Conservation (phyloP, 2,329 filamentous ascomycete genomes). For the Pseudogymnoascus sp. region DNA sequence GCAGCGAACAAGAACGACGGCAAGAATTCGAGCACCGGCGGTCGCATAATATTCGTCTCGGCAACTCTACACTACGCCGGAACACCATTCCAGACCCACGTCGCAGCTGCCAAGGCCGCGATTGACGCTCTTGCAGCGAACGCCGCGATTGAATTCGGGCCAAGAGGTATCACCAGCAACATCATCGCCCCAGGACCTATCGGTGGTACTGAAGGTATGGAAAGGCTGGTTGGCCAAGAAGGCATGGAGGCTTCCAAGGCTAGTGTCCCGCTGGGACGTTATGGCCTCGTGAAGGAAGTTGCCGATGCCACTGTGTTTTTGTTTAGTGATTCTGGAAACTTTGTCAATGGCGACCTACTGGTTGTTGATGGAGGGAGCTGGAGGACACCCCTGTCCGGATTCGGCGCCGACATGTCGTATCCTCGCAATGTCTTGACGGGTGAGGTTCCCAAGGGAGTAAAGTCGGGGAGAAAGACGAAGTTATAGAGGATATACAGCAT, state of each 20-base stretch:
- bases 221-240: constrained; percentile 38
- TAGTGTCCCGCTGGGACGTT: constrained; percentile 62
- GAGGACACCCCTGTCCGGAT: constrained; percentile 9
- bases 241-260: constrained; percentile 23
- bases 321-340: constrained; percentile 78
- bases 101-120: constrained; percentile 83
- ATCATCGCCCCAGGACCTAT: constrained; percentile 85
- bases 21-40: constrained; percentile 52
- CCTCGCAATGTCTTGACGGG: constrained; percentile 3
- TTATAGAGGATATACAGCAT: not conserved
- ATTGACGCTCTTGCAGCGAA: constrained; percentile 77
- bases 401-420: not conserved
- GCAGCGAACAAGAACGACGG: constrained; percentile 48
- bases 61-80: constrained; percentile 89
- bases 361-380: constrained; percentile 54
- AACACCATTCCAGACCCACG: constrained; percentile 77
- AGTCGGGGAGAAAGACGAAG: not conserved
- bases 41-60: constrained; percentile 81
- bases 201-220: constrained; percentile 72
- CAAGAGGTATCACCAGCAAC: constrained; percentile 77
- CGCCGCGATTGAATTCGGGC: constrained; percentile 82
- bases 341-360: constrained; percentile 73
- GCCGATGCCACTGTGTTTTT: constrained; percentile 86
- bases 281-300: constrained; percentile 77
- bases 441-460: constrained; percentile 1